Evolutionary conservation across 2,329 filamentous ascomycete genomes (phyloP), one percentile per base, ranked within the genome.

Genomic region (Aspergillus bombycis): DNA sequence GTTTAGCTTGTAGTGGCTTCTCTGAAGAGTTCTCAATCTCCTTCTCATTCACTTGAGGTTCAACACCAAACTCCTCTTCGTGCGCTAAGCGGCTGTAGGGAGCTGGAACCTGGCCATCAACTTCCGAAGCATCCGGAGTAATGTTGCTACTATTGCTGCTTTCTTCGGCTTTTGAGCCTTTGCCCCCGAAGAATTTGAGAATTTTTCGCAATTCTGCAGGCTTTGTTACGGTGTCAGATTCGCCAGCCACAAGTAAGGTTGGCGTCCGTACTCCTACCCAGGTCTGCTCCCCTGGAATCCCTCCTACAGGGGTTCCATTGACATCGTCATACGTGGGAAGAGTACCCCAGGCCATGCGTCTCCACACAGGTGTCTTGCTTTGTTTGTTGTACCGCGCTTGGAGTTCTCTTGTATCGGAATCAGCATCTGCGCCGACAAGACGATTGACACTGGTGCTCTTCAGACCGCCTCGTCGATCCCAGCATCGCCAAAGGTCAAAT

Each of bases 301-400:
- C 92, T 4, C 89, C 88, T 10, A 75, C 73, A 0, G 86, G 77
- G 30, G 82, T 75, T 1, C 84, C 86, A 9, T 64, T 62, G 14
- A 53, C 26, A 19, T 82, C 73, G 4, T 82, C 75, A 62, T 89
- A 90, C 0, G 76, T 78, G 0, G 92, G 90, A 28, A 95, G 81
- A 57, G 84, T 83, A 0, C 93, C 92, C 76, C 84, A 88, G 0
- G 89, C 89, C 88, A 96, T 93, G 45, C 93, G 88, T 68, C 91
- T 87, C 85, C 92, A 97, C 0, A 95, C 91, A 0, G 90, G 84
- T 0, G 93, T 95, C 67, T 85, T 88, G 66, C 92, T 97, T 75
- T 97, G 93, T 63, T 86, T 84, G 75, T 98, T 98, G 79, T 77
- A 83, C 43, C 77, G 74, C 38, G 80, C 71, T 68, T 83, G 81